Percentiles rank a stretch among this genome's conserved stretches.
Evolutionary conservation across 1,139 yeast species (phyloP).

Genomic region (Wickerhamiella pararugosa): DNA sequence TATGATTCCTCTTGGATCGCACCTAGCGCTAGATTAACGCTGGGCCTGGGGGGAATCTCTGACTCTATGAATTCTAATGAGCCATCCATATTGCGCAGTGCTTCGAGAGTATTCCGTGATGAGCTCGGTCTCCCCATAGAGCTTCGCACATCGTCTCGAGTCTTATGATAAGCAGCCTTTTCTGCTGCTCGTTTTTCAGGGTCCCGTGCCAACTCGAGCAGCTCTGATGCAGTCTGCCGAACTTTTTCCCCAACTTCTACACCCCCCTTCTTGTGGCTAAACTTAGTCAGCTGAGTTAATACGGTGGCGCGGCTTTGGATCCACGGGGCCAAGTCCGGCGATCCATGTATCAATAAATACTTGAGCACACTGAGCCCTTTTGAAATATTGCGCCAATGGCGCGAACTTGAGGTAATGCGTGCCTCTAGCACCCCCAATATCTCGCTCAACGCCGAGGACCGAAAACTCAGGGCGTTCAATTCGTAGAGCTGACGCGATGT

Average conservation of each 20-base stretch:
- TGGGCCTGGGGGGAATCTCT: not conserved
- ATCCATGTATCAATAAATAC: constrained; percentile 71
- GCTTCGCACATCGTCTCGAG: constrained; percentile 21
- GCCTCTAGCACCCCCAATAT: constrained; percentile 12
- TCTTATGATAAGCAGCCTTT: constrained; percentile 19
- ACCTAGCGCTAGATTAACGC: constrained; percentile 1
- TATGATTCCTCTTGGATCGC: constrained; percentile 6
- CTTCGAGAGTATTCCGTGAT: constrained; percentile 16
- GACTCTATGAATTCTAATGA: constrained; percentile 7
- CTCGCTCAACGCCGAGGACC: constrained; percentile 11
- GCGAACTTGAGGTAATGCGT: constrained; percentile 10
- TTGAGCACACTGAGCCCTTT: constrained; percentile 44
- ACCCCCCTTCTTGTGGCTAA: constrained; percentile 21
- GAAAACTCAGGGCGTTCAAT: constrained; percentile 10
- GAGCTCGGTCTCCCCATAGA: constrained; percentile 18
- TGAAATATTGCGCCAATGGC: constrained; percentile 17
- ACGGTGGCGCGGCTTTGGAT: constrained; percentile 63
- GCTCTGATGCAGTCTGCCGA: constrained; percentile 20
- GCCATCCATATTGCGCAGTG: constrained; percentile 13
- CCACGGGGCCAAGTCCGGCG: constrained; percentile 81
- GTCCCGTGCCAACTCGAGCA: constrained; percentile 20
- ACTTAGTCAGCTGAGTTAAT: constrained; percentile 53
- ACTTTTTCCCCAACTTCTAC: constrained; percentile 19
- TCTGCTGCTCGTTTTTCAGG: constrained; percentile 21
- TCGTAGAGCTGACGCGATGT: constrained; percentile 14